phyloP scores from a whole-genome alignment of 345 rosid species.

The Gossypium ekmanianum region DNA sequence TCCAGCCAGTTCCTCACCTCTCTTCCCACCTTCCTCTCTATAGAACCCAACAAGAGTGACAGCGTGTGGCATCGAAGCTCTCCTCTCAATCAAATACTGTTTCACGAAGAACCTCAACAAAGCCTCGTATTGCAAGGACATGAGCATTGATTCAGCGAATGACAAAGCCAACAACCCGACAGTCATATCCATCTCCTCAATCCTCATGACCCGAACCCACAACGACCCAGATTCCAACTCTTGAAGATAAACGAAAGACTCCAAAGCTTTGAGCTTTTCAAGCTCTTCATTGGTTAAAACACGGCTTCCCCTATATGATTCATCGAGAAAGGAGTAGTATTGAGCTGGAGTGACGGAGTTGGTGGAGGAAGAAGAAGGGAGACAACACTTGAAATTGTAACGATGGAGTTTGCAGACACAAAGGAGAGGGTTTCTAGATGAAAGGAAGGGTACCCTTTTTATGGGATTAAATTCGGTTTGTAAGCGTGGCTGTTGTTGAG shows the following conservation, averaged over 20 bases:
- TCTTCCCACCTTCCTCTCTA: conserved; percentile 28
- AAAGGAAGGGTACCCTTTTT: conserved; percentile 25
- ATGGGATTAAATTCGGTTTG: neutral
- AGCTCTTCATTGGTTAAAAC: conserved; percentile 70
- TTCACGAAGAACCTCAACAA: conserved; percentile 71
- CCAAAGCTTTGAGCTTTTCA: conserved; percentile 57
- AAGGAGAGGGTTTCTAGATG: conserved; percentile 27
- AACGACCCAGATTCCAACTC: conserved; percentile 59
- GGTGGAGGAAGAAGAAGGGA: conserved; percentile 29
- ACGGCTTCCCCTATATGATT: conserved; percentile 46
- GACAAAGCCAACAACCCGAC: conserved; percentile 74
- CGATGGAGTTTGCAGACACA: conserved; percentile 29
- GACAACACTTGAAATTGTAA: conserved; percentile 34
- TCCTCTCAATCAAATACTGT: conserved; percentile 80
- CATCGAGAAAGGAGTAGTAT: conserved; percentile 49
- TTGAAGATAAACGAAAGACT: conserved; percentile 52
- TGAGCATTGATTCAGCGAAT: conserved; percentile 73
- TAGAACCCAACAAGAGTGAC: conserved; percentile 77
- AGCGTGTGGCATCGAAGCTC: conserved; percentile 69
- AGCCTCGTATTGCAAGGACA: conserved; percentile 60
- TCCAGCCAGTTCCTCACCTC: conserved; percentile 63
- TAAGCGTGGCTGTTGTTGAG: conserved; percentile 13
- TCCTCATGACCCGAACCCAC: conserved; percentile 71
- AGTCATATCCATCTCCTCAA: conserved; percentile 65
- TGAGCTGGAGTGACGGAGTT: conserved; percentile 33